A percentile compares a stretch with the other conserved stretches of the same genome.
Evolutionary conservation across 306 rosid species (phyloP).

Genomic region (Cicer arietinum): DNA sequence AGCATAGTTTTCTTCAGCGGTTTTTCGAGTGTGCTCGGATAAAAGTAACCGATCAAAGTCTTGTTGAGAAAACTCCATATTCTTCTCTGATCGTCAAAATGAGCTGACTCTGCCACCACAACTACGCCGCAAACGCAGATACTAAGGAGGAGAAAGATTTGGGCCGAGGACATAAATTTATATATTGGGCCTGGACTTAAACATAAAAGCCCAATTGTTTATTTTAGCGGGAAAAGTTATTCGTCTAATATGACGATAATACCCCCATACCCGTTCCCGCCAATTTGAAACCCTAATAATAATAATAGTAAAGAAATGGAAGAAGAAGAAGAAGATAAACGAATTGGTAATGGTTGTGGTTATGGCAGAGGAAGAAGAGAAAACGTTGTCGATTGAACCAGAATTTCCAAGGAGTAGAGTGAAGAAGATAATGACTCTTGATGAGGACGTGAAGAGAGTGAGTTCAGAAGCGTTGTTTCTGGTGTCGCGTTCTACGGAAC

Average conservation of each 20-base stretch:
- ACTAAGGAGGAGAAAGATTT: not conserved
- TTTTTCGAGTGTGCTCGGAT: slow-evolving; percentile 63
- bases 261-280: slow-evolving; percentile 49
- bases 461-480: slow-evolving; percentile 77
- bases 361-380: slow-evolving; percentile 60
- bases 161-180: slow-evolving; percentile 12
- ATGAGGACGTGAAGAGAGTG: slow-evolving; percentile 66
- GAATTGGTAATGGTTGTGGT: not conserved
- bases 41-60: slow-evolving; percentile 63
- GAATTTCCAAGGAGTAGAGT: slow-evolving; percentile 72
- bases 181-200: slow-evolving; percentile 4
- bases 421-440: slow-evolving; percentile 84
- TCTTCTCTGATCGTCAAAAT: not conserved
- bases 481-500: slow-evolving; percentile 72
- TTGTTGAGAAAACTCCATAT: slow-evolving; percentile 70
- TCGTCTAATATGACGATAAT: not conserved
- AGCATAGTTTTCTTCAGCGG: slow-evolving; percentile 66
- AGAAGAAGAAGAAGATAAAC: not conserved
- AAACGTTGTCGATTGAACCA: slow-evolving; percentile 38
- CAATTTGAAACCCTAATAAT: slow-evolving; percentile 48
- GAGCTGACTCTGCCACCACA: not conserved
- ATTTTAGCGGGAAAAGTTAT: slow-evolving; percentile 18
- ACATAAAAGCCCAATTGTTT: not conserved
- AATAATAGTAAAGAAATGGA: not conserved
- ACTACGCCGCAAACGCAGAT: not conserved